Conservation (phyloP, 768 basidiomycete species). For the Candolleomyces eurysporus region DNA sequence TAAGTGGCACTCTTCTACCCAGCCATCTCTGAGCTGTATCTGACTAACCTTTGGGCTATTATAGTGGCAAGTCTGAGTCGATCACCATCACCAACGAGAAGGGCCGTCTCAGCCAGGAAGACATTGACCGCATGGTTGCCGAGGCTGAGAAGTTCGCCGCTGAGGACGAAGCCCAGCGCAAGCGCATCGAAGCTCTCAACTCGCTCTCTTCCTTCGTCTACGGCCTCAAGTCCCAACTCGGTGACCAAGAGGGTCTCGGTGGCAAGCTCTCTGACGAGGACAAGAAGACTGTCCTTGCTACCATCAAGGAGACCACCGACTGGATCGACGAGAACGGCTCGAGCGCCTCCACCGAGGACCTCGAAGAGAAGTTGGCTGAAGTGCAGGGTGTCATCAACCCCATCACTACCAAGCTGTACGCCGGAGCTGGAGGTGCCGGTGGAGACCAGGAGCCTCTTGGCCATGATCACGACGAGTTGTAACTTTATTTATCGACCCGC, state of each 20-base stretch:
- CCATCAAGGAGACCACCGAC: conserved; percentile 85
- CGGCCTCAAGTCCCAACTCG: conserved; percentile 83
- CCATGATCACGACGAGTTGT: conserved; percentile 49
- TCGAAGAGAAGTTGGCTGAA: conserved; percentile 88
- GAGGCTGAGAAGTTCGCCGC: conserved; percentile 90
- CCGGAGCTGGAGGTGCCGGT: conserved; percentile 28
- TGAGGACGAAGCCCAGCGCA: conserved; percentile 77
- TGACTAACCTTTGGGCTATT: conserved; percentile 5
- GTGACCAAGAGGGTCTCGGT: conserved; percentile 86
- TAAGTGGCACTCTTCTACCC: conserved; percentile 29
- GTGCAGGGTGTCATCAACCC: conserved; percentile 76
- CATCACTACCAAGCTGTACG: conserved; percentile 82
- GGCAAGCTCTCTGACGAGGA: conserved; percentile 81
- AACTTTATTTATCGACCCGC: conserved; percentile 18
- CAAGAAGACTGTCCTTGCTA: conserved; percentile 77
- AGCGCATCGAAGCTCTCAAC: conserved; percentile 85
- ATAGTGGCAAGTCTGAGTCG: conserved; percentile 78
- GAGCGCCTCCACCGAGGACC: conserved; percentile 76
- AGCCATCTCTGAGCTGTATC: background rate
- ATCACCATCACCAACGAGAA: conserved; percentile 97
- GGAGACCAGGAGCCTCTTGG: conserved; percentile 42
- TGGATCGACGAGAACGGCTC: conserved; percentile 89
- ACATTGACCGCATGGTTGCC: conserved; percentile 94
- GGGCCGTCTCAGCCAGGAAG: conserved; percentile 84
- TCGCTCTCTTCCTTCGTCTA: conserved; percentile 79